Evolutionary conservation across 495 filamentous ascomycete species (phyloP).

Genomic region (Niebla homalea): DNA sequence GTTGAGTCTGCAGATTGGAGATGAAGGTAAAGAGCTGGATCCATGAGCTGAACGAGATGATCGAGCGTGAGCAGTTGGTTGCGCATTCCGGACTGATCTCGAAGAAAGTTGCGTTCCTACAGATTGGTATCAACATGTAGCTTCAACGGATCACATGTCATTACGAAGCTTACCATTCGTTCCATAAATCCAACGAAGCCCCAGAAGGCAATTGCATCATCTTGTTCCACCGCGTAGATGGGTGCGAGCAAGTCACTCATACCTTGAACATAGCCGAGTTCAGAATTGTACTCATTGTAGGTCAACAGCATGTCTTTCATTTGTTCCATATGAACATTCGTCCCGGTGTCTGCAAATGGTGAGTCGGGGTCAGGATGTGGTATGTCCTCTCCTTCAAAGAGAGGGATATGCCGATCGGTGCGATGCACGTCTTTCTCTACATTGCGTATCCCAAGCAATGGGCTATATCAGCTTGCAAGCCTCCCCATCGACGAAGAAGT

Average conservation of each 20-base stretch:
- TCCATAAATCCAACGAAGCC: conserved; percentile 93
- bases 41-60: conserved; percentile 90
- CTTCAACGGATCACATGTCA: neutral
- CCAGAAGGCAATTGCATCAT: conserved; percentile 96
- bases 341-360: conserved; percentile 78
- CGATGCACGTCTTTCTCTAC: conserved; percentile 96
- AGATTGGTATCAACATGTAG: neutral
- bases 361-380: conserved; percentile 97
- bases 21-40: conserved; percentile 84
- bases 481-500: neutral
- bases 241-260: conserved; percentile 96
- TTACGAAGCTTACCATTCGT: conserved; percentile 51
- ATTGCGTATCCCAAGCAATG: conserved; percentile 32
- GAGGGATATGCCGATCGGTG: conserved; percentile 81
- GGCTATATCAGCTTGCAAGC: conserved; percentile 26
- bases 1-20: conserved; percentile 81
- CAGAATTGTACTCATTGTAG: conserved; percentile 92
- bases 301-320: conserved; percentile 98
- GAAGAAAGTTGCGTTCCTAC: conserved; percentile 85
- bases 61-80: conserved; percentile 80
- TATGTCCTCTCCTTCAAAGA: conserved; percentile 92
- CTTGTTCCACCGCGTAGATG: conserved; percentile 92
- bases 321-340: conserved; percentile 95
- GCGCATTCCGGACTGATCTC: conserved; percentile 93
- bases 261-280: conserved; percentile 91